phyloP scores from a whole-genome alignment of 805 yeast genomes.

The Komagataella kurtzmanii region DNA sequence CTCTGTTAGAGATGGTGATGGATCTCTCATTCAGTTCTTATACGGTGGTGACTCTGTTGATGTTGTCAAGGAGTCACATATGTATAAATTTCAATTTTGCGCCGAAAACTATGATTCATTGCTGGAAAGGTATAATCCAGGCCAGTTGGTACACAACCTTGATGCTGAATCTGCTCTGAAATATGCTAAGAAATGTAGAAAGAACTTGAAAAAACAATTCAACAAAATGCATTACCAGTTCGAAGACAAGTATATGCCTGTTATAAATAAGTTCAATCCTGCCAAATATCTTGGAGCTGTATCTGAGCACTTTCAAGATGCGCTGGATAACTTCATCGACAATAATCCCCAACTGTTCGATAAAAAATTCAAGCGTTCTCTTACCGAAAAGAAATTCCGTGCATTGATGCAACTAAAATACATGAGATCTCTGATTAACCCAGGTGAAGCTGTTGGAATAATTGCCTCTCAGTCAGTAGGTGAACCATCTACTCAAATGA shows the following conservation, averaged over 20 bases:
- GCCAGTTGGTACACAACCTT: conserved; percentile 51
- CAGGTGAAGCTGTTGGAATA: conserved; percentile 98
- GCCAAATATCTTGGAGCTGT: conserved; percentile 86
- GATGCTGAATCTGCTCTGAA: conserved; percentile 74
- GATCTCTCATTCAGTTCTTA: conserved; percentile 83
- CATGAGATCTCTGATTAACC: conserved; percentile 88
- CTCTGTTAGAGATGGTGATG: conserved; percentile 92
- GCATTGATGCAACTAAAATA: conserved; percentile 97
- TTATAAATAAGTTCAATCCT: conserved; percentile 74
- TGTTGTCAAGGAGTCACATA: conserved; percentile 86
- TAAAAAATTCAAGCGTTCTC: conserved; percentile 28
- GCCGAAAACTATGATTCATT: conserved; percentile 81
- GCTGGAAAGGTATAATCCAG: conserved; percentile 77
- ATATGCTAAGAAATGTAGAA: conserved; percentile 73
- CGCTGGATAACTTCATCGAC: conserved; percentile 58
- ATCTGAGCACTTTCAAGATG: conserved; percentile 76
- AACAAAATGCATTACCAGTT: conserved; percentile 53
- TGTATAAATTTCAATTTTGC: conserved; percentile 90
- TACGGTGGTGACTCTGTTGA: conserved; percentile 98
- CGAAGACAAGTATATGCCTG: conserved; percentile 69
- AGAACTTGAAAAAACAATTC: conserved; percentile 52
- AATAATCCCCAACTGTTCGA: conserved; percentile 40
- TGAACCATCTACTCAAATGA: conserved; percentile 99
- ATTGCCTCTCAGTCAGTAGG: conserved; percentile 98
- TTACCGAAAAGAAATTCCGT: conserved; percentile 74